Evolutionary conservation across 805 yeast genomes (phyloP), one percentile per base, ranked within the genome.

Genomic region (Yarrowia hollandica): DNA sequence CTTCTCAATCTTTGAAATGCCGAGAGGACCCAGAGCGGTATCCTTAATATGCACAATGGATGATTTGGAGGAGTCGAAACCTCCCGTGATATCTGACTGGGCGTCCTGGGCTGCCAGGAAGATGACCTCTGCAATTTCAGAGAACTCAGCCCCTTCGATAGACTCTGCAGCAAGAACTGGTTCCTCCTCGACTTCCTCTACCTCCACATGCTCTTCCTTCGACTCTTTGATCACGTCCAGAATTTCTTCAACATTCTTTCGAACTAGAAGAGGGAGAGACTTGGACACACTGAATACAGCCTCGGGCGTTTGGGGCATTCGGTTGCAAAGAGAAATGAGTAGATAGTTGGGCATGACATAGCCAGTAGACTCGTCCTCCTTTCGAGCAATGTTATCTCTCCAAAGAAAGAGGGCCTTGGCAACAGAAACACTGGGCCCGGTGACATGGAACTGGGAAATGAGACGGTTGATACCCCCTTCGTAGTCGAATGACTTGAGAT

Each of bases 291-390:
- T 57, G 16, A 66, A 62, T 4, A 66, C 64, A 2, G 60, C 63
- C n/a, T 77, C 72, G 0, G 82, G 72, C 59, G 82, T 84, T 0
- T 79, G 77, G 3, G 97, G 95, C 8, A 77, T 72, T 33, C 78
- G 65, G 4, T 79, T 73, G 5, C 83, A 83, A 41, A 94, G 70
- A 0, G 85, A 77, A 0, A 85, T 83, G 34, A 94, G 68, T 12
- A 85, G 70, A 65, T 86, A 94, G 67, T 89, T 90, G 5, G 96
- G 82, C 92, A 91, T 85, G 14, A 94, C 77, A 66, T 76, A 92
- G 62, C 95, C 76, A 1, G 86, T 82, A 1, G 96, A 87, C 72
- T 94, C 99, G 70, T 94, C 99, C 46, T 81, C 78, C 34, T 74
- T 64, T 63, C 95, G 78, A 1, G 97, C 98, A 31, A 79, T 67